Percentiles rank a stretch among this genome's conserved stretches.
Conservation (phyloP, 345 rosid genomes). For the Cardamine occulta region DNA sequence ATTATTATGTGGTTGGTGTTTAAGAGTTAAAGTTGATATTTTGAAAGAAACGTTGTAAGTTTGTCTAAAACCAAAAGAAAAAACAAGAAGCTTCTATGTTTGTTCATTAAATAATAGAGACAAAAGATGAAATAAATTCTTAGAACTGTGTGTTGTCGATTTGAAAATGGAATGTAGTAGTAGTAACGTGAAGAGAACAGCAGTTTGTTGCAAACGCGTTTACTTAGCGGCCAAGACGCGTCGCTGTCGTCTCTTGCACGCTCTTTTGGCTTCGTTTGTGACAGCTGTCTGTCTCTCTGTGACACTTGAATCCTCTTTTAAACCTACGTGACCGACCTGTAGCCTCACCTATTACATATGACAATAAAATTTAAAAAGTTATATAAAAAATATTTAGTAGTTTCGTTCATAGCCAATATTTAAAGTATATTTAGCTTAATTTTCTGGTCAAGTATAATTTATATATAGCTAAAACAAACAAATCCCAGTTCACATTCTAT, state of each 20-base stretch:
- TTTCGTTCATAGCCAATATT: not conserved
- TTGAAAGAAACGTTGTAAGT: not conserved
- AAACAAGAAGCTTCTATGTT: conserved; percentile 11
- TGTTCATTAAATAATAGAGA: conserved; percentile 19
- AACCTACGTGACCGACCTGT: conserved; percentile 40
- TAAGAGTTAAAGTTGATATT: not conserved
- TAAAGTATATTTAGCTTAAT: not conserved
- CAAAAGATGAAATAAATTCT: not conserved
- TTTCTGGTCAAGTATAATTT: too few species aligned
- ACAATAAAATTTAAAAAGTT: not conserved
- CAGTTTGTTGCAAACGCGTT: conserved; percentile 46
- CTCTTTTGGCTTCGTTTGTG: conserved; percentile 37
- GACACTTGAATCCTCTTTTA: conserved; percentile 34
- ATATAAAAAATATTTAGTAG: not conserved
- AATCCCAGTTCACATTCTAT: not conserved
- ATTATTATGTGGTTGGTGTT: conserved; percentile 9
- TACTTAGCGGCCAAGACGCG: conserved; percentile 45
- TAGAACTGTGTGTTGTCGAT: conserved; percentile 31
- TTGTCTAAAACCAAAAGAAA: not conserved
- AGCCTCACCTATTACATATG: conserved; percentile 29
- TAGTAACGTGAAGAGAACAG: conserved; percentile 43
- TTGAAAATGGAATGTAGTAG: conserved; percentile 35
- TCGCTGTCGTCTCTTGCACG: conserved; percentile 42
- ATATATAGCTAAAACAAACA: not conserved
- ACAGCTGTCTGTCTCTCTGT: conserved; percentile 30